Base-by-base conservation (phyloP, 2,329 filamentous ascomycete species). In the Beauveria asiatica region DNA sequence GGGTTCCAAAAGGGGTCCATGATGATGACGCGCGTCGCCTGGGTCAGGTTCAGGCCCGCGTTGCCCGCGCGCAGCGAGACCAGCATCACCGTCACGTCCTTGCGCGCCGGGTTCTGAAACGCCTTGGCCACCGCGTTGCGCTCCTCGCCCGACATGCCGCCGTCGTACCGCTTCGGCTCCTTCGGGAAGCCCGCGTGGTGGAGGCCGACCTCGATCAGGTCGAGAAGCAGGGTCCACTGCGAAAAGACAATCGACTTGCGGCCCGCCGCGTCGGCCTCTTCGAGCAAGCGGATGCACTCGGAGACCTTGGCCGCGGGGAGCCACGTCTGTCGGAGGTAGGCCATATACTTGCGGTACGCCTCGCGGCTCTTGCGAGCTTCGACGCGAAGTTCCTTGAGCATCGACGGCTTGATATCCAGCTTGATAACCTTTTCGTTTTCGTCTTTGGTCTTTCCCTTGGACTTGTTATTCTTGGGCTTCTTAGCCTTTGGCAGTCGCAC, bases 1-100 rank as follows among this genome's bases (percentile, higher is more conserved):
- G 92, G 92, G 64, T 96, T 97, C 90, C 91, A 96, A 75, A 95
- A 96, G 0, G 92, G 92, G 70, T 96, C 92, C 69, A 96, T 85
- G 64, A 96, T 89, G 71, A 97, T 90, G 65, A 96, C 90, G 64
- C 91, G 87, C 1, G 86, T 90, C 0, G 92, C 92, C 19, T 85
- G 84, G 44, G 88, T 90, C 23, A 97, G 80, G 68, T 97, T 97
- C 50, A 97, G 81, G 1, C 92, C 92, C 0, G 92, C 86, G 61
- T 88, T 89, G 71, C 90, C 93, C 3, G 94, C 92, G 13, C 84
- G 83, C 48, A 96, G 77, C 66, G 88, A 92, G 1, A 92, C 91
- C 1, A 96, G 85, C 77, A 97, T 82, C 65, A 96, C 83, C 1
- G 83, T 87, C 65, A 83, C 87, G 1, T 82, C 70, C 0, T 83